phyloP scores from a whole-genome alignment of 257 asterid species.

The Linderniella brevidens region DNA sequence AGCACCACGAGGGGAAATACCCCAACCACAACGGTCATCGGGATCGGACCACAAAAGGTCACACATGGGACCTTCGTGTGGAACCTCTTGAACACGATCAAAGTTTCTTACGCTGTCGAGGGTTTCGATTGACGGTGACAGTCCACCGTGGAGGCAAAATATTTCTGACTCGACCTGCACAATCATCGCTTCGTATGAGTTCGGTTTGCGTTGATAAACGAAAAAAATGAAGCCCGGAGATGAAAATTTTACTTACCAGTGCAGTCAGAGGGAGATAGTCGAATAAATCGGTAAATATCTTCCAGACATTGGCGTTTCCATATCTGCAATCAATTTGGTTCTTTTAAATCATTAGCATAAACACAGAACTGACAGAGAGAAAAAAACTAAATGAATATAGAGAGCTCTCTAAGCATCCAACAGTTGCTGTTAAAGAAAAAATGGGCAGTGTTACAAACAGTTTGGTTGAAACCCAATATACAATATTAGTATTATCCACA shows the following conservation, averaged over 20 bases:
- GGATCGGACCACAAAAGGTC: conserved; percentile 84
- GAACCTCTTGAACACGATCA: conserved; percentile 82
- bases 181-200: conserved; percentile 2
- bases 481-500: too few relatives aligned
- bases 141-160: conserved; percentile 73
- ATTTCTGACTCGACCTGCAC: conserved; percentile 72
- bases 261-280: conserved; percentile 94
- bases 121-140: conserved; percentile 73
- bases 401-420: too few relatives aligned
- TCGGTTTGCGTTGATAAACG: not conserved
- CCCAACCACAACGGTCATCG: conserved; percentile 88
- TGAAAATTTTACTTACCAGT: conserved; percentile 40
- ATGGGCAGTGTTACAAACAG: too few relatives aligned
- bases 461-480: too few relatives aligned
- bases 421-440: too few relatives aligned
- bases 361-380: not conserved
- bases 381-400: not conserved
- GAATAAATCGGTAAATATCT: conserved; percentile 79
- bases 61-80: conserved; percentile 92
- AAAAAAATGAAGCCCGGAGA: not conserved
- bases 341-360: not conserved
- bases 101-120: conserved; percentile 66
- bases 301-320: conserved; percentile 92
- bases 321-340: conserved; percentile 28
- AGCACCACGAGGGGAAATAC: conserved; percentile 85